Percentiles rank a stretch among this genome's conserved stretches.
phyloP scores from a whole-genome alignment of 106 monocot species.

The Iris macrosiphon region DNA sequence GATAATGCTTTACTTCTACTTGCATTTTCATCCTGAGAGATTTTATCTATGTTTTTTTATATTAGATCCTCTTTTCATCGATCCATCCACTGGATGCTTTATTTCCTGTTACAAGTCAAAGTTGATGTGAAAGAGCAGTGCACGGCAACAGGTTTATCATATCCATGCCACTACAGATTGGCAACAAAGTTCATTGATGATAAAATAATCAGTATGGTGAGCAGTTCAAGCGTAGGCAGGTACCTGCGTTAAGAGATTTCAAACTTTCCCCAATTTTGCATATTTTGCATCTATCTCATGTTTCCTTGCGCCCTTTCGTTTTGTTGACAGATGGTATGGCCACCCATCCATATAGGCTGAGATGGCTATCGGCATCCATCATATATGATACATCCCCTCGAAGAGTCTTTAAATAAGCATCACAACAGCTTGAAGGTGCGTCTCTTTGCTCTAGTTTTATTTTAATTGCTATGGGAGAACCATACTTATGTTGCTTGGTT shows the following conservation, averaged over 20 bases:
- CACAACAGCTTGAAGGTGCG: constrained; percentile 54
- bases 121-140: constrained; percentile 6
- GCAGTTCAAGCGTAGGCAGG: constrained; percentile 54
- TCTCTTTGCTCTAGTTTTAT: no score
- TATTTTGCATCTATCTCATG: background rate
- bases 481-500: no score
- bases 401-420: constrained; percentile 35
- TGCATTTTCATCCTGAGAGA: no score
- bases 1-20: no score
- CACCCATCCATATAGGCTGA: constrained; percentile 83
- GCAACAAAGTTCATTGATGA: constrained; percentile 83
- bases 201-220: constrained; percentile 35
- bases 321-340: constrained; percentile 92
- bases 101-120: constrained; percentile 19
- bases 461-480: no score
- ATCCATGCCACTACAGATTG: constrained; percentile 28
- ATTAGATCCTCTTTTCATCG: constrained; percentile 80
- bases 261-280: background rate
- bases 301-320: constrained; percentile 58
- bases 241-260: constrained; percentile 13
- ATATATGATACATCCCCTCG: constrained; percentile 58
- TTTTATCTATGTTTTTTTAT: no score
- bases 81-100: constrained; percentile 69
- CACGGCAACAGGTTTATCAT: background rate
- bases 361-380: constrained; percentile 51